Conservation (phyloP, 2,329 filamentous ascomycete genomes). For the Sporothrix pseudoabietina region DNA sequence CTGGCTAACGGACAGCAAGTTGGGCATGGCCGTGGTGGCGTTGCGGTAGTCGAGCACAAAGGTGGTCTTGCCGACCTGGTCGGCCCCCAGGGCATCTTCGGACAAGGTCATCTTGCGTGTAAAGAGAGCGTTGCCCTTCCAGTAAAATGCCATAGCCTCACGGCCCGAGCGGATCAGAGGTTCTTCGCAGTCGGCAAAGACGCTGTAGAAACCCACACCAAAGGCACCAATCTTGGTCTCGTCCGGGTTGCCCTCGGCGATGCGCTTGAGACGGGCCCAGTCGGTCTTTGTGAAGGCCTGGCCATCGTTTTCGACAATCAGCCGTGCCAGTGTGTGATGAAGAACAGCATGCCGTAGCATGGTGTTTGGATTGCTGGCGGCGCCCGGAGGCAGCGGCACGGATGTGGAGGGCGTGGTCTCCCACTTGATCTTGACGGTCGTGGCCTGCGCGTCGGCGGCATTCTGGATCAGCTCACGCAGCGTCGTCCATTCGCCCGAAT, state of each 20-base stretch:
- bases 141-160: conserved; percentile 98
- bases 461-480: conserved; percentile 96
- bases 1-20: conserved; percentile 81
- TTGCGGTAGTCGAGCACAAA: conserved; percentile 96
- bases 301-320: conserved; percentile 94
- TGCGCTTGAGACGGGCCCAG: conserved; percentile 90
- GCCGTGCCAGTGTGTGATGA: conserved; percentile 80
- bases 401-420: conserved; percentile 84
- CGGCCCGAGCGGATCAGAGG: conserved; percentile 92
- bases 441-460: conserved; percentile 93
- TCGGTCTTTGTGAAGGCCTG: conserved; percentile 85
- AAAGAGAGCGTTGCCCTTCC: conserved; percentile 97
- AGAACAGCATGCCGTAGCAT: conserved; percentile 79
- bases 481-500: conserved; percentile 91
- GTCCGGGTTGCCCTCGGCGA: conserved; percentile 98
- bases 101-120: conserved; percentile 81
- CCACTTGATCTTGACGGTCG: conserved; percentile 85
- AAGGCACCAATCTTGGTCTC: conserved; percentile 99
- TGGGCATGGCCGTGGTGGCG: conserved; percentile 80
- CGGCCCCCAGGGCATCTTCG: conserved; percentile 52
- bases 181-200: conserved; percentile 97
- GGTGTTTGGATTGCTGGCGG: background rate
- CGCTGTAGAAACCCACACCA: conserved; percentile 97
- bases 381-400: conserved; percentile 63
- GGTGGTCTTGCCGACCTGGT: conserved; percentile 70